Base-by-base conservation (phyloP, 805 yeast genomes). In the Sugiyamaella marilandica region DNA sequence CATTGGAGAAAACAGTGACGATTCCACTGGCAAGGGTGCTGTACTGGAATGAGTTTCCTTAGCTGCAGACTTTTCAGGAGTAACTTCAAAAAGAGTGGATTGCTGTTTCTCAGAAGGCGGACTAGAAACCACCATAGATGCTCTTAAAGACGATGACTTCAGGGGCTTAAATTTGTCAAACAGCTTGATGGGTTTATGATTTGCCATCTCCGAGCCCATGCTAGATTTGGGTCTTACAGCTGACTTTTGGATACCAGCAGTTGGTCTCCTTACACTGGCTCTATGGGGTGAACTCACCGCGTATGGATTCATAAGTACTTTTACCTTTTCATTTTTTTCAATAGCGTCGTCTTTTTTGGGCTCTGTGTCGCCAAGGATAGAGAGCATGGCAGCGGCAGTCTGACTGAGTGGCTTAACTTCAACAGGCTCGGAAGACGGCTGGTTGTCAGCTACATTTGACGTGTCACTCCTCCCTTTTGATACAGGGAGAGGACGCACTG, bases 321-420 rank as follows among this genome's bases (percentile, higher is more conserved):
- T 63, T 43, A 67, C 62, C 13, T 64, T 57, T 10, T 53, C 46
- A 29, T 50, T 41, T 44, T 46, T 53, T 34, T 55, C 43, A 7
- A 51, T 53, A 2, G 47, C 47, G 19, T 2, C 24, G 13, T 14
- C 5, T 24, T 39, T 19, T 11, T 54, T 54, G 10, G 57, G 57
- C 9, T 60, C 63, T 7, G 61, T 59, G n/a, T 60, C 62, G 33
- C 71, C 74, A n/a, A 77, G 59, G 41, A 76, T 64, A 2, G 81
- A 75, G 41, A 78, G 62, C 46, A 79, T 65, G 1, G 82, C 75
- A 49, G 77, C 68, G 1, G 83, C 83, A 0, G 82, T 74, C 34
- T 70, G 72, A 55, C 80, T 76, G 50, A 74, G 51, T 26, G 62
- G 55, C 41, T 61, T 57, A 14, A 2, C 10, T 10, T 45, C 26